Evolutionary conservation across 148 eudicot genomes (phyloP).

Genomic region (Camellia sinensis): DNA sequence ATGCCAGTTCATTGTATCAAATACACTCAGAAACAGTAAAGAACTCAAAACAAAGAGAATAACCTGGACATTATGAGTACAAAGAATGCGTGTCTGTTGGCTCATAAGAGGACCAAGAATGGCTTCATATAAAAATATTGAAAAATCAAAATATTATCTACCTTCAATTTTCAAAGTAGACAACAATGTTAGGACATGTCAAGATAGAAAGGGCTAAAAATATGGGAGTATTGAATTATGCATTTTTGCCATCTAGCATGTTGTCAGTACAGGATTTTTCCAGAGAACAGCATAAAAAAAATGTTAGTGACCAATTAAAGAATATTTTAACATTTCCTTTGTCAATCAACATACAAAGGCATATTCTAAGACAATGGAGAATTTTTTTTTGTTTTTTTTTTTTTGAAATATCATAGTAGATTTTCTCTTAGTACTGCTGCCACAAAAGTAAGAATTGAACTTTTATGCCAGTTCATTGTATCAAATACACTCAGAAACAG

Average conservation of each 20-base stretch:
- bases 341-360: background rate
- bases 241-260: background rate
- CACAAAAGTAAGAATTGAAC: background rate
- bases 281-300: background rate
- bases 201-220: background rate
- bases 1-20: background rate
- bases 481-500: background rate
- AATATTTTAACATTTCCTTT: background rate
- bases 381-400: background rate
- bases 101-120: constrained; percentile 75
- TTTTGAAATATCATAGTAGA: background rate
- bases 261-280: background rate
- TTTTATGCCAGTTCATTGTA: background rate
- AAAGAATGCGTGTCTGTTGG: constrained; percentile 68
- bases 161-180: too few relatives aligned
- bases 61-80: constrained; percentile 89
- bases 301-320: background rate
- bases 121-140: constrained; percentile 51
- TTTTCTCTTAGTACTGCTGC: background rate
- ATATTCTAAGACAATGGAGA: background rate
- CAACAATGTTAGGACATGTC: too few relatives aligned
- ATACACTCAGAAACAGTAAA: background rate
- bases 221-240: background rate
- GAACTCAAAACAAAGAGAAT: constrained; percentile 7
- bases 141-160: background rate